phyloP scores from a whole-genome alignment of 2,329 filamentous ascomycete genomes.

The Colletotrichum gloeosporioides region DNA sequence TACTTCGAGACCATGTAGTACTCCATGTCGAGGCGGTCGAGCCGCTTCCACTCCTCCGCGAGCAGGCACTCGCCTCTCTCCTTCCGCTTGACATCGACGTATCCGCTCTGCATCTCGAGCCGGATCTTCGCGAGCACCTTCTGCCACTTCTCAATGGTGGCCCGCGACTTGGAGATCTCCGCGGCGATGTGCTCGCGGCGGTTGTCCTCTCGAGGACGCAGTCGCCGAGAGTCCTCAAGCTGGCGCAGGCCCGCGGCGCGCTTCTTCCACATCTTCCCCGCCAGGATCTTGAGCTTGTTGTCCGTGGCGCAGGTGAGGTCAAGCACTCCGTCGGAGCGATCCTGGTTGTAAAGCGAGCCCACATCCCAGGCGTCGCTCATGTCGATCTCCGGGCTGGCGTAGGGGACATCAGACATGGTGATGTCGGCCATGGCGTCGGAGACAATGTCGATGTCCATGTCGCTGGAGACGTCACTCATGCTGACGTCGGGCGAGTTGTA shows the following conservation, averaged over 20 bases:
- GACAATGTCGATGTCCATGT: not conserved
- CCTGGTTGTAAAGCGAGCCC: not conserved
- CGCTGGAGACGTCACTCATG: not conserved
- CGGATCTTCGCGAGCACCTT: not conserved
- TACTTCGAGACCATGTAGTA: not conserved
- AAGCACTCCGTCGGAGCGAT: not conserved
- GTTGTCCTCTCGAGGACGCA: not conserved
- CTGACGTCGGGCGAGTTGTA: not conserved
- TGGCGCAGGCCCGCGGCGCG: not conserved
- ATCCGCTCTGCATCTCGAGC: not conserved
- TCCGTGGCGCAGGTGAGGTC: not conserved
- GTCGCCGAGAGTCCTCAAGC: accelerated
- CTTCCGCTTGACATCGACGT: not conserved
- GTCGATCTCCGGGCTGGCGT: not conserved
- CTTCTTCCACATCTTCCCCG: not conserved
- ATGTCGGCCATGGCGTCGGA: not conserved
- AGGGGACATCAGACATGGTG: not conserved
- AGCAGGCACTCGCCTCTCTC: not conserved
- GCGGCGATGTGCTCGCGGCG: not conserved
- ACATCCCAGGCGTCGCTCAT: not conserved
- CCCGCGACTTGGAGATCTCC: not conserved
- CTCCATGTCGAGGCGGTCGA: not conserved
- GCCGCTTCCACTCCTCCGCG: not conserved
- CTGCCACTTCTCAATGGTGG: not conserved
- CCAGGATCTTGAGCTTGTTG: not conserved